Evolutionary conservation across 2,329 filamentous ascomycete species (phyloP).

Genomic region (Botrytis fabae): DNA sequence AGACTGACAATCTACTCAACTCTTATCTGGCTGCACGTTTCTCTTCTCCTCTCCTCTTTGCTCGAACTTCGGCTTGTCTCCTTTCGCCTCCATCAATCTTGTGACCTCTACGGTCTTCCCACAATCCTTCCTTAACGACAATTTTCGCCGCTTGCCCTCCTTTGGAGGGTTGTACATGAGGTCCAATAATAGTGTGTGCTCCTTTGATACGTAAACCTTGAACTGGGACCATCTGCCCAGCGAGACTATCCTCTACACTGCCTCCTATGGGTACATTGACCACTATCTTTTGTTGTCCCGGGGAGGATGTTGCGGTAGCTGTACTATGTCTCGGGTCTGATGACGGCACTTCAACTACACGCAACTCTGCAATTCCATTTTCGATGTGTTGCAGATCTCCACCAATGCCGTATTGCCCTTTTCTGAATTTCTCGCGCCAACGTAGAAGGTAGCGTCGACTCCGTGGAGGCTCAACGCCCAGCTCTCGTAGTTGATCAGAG

Average conservation of each 20-base stretch:
- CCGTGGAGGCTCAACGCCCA: conserved; percentile 84
- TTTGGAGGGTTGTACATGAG: conserved; percentile 69
- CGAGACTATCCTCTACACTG: conserved; percentile 40
- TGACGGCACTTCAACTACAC: conserved; percentile 45
- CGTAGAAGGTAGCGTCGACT: conserved; percentile 79
- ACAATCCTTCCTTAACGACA: conserved; percentile 79
- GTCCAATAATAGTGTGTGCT: conserved; percentile 70
- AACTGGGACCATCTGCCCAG: conserved; percentile 53
- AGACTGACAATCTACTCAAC: conserved; percentile 23
- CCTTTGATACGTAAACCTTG: conserved; percentile 67
- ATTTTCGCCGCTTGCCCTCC: conserved; percentile 65
- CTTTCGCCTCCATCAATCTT: conserved; percentile 98
- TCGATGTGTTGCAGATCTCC: conserved; percentile 76
- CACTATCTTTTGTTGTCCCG: conserved; percentile 54
- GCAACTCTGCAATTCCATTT: conserved; percentile 54
- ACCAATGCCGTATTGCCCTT: conserved; percentile 75
- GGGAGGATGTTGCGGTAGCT: conserved; percentile 53
- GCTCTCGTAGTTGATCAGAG: conserved; percentile 73
- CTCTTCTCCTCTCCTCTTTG: conserved; percentile 79
- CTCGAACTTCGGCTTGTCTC: conserved; percentile 78
- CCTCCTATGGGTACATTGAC: conserved; percentile 57
- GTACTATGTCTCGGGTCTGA: conserved; percentile 33
- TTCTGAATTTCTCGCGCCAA: conserved; percentile 83
- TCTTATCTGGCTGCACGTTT: conserved; percentile 49
- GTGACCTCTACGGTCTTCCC: conserved; percentile 81